Conservation (phyloP, 106 monocot species). For the Phalaenopsis aphrodite region DNA sequence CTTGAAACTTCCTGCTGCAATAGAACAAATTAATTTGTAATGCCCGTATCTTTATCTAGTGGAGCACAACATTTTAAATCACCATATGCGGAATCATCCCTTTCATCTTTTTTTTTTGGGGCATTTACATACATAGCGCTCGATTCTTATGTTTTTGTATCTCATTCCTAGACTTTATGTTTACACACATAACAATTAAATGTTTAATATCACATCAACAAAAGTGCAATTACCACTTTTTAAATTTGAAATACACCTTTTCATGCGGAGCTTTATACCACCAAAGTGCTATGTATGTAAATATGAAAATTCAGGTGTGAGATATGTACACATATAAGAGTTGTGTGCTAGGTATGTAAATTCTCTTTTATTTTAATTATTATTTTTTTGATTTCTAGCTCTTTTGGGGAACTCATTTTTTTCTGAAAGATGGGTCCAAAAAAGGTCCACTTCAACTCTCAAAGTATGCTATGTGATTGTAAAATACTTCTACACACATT, state of each 20-base stretch:
- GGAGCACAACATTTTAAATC: not conserved
- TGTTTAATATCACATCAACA: too few relatives aligned
- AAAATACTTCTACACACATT: not conserved
- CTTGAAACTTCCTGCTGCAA: not conserved
- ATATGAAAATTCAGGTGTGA: too few relatives aligned
- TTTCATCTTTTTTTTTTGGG: not conserved
- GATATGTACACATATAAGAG: too few relatives aligned
- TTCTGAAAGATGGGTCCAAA: not conserved
- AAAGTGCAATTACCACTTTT: too few relatives aligned
- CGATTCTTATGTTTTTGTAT: too few relatives aligned
- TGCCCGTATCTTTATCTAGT: not conserved
- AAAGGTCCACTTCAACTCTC: not conserved
- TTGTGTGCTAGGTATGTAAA: too few relatives aligned
- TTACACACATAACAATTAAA: too few relatives aligned
- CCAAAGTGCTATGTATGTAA: too few relatives aligned
- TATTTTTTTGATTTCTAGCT: not conserved
- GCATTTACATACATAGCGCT: too few relatives aligned
- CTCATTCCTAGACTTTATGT: too few relatives aligned
- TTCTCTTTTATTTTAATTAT: not conserved
- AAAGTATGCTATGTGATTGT: not conserved
- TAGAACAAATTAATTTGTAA: not conserved
- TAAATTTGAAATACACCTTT: too few relatives aligned
- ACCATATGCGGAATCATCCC: not conserved
- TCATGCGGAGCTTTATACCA: too few relatives aligned
- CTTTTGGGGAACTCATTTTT: not conserved